Base-by-base conservation (phyloP, 2,329 filamentous ascomycete genomes). In the Apiospora phragmitis region DNA sequence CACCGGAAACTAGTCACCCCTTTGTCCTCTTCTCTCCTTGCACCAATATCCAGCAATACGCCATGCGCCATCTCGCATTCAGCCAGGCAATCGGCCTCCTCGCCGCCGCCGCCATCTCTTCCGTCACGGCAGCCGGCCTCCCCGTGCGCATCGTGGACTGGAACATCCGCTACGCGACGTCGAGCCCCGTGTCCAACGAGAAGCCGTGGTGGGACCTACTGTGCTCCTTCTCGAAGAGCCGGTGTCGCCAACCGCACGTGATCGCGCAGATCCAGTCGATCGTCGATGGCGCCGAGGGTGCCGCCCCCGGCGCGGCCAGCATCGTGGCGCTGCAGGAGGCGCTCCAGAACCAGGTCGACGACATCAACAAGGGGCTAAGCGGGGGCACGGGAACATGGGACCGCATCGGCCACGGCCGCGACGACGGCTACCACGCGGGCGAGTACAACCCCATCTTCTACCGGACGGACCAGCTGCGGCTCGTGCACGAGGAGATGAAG, bases 391-490 rank as follows among this genome's bases (percentile, higher is more conserved):
- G 78, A 1, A 24, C 21, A 2, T 94, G 91, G 92, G 78, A 81
- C 0, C 85, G 89, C 74, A 85, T 93, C 67, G 92, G 92, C 35
- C 85, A 89, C 1, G 92, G 91, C 12, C 87, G 92, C 32, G 88
- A 92, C 70, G 87, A 92, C 77, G 92, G 92, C 47, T 82, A 86
- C 35, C 78, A 86, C 66, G 85, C 85, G 6, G 94, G 93, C 71
- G 94, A 97, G 82, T 95, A 93, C 82, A 92, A 90, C 14, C 93
- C 94, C 21, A 89, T 97, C 72, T 87, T 97, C 75, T 97, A 93
- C 82, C 89, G 88, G 45, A 83, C 85, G 1, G 81, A 83, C 1
- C 79, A 86, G 16, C 94, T 92, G 89, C 78, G 83, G 21, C 85
- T 93, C 51, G 79, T 87, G 43, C 82, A 85, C 24, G 90, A 83